Percentiles rank a stretch among this genome's conserved stretches.
Conservation (phyloP, 164 flowering plant genomes). For the Magnolia kwangsiensis region DNA sequence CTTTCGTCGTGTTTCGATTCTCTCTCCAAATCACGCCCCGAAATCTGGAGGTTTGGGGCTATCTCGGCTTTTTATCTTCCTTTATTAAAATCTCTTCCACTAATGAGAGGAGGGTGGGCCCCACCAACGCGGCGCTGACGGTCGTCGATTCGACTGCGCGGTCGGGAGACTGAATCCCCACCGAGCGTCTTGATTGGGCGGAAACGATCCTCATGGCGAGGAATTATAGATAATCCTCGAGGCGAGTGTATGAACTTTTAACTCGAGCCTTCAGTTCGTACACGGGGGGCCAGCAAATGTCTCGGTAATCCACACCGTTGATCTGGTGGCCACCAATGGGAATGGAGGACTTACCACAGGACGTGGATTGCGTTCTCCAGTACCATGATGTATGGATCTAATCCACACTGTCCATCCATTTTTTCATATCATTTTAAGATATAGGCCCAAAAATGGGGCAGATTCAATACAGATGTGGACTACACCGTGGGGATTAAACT, state of each 20-base stretch:
- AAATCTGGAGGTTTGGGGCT: slow-evolving; percentile 19
- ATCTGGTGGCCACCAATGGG: no score
- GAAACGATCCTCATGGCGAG: not conserved
- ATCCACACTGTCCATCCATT: no score
- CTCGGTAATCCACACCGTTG: not conserved
- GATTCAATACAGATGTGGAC: no score
- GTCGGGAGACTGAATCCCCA: no score
- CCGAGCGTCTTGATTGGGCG: not conserved
- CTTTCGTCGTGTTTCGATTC: slow-evolving; percentile 2
- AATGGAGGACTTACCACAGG: no score
- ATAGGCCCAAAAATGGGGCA: no score
- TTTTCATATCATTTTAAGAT: no score
- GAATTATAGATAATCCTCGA: not conserved
- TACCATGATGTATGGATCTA: no score
- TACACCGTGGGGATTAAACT: no score
- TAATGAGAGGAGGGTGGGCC: not conserved
- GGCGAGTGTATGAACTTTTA: not conserved
- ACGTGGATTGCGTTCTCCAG: no score
- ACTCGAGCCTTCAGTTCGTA: not conserved
- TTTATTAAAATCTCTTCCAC: not conserved
- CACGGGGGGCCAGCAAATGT: not conserved
- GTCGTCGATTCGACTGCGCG: not conserved
- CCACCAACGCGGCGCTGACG: not conserved
- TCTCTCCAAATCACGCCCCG: slow-evolving; percentile 35
- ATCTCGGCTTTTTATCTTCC: slow-evolving; percentile 10